phyloP scores from a whole-genome alignment of 192 early-diverging fungal species.

The Dimargaris cristalligena region DNA sequence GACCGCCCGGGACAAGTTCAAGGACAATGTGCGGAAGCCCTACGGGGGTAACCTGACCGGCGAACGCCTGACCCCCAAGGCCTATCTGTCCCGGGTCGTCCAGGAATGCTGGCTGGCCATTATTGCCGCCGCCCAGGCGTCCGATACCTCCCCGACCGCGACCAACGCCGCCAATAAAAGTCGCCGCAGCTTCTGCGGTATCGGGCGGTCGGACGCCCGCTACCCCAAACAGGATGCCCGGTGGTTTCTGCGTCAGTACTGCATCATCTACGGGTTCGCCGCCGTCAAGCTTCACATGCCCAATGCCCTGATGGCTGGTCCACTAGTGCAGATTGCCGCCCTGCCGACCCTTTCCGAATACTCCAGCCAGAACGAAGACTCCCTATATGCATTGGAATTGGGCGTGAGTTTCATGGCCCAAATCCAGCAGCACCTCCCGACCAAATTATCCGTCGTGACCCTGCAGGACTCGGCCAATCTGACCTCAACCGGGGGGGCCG shows the following conservation, averaged over 20 bases:
- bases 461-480: not conserved
- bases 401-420: not conserved
- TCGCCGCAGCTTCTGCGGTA: not conserved
- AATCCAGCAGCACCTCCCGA: constrained; percentile 2
- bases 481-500: too few relatives aligned
- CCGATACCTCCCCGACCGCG: not conserved
- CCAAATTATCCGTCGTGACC: not conserved
- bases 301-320: not conserved
- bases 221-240: constrained; percentile 7
- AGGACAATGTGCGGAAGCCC: constrained; percentile 7
- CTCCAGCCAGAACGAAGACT: not conserved
- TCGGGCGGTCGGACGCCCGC: not conserved
- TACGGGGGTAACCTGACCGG: not conserved
- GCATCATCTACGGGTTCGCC: constrained; percentile 10
- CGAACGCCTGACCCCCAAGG: constrained; percentile 7
- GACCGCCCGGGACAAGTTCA: constrained; percentile 7
- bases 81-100: not conserved
- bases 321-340: constrained; percentile 3
- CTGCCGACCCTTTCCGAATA: constrained; percentile 5
- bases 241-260: constrained; percentile 4
- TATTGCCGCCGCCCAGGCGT: not conserved
- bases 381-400: constrained; percentile 3
- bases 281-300: constrained; percentile 7
- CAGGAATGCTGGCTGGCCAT: constrained; percentile 7
- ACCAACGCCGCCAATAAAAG: too few relatives aligned